Base-by-base conservation (phyloP, 2,329 filamentous ascomycete species). In the Phoma sp. region DNA sequence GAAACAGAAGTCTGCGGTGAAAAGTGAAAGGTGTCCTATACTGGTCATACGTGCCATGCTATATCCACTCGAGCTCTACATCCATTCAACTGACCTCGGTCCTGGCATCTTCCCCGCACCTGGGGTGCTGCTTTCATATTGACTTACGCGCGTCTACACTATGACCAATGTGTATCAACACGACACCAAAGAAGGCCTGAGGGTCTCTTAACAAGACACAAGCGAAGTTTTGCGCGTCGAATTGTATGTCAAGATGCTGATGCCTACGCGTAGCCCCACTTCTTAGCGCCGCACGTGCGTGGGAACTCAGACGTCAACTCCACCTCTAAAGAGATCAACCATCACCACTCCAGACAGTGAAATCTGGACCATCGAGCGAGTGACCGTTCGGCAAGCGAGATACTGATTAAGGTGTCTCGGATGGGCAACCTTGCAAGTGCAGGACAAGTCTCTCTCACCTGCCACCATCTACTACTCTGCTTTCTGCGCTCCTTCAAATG, bases 91-190 rank as follows among this genome's bases (percentile, higher is more conserved):
- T 31, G 36, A 55, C 45, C 52, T 55, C 45, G 45, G 52, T 27
- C 51, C 36, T 21, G 17, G 24, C 15, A 13, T 49, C 41, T 55
- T 55, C 45, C 52, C 52, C 45, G 51, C 51, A 49, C 33, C 22
- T 2, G 10, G 29, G 29, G 15, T 31, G 12, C 12, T 41, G 5
- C n/a, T 25, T 6, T 35, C 25, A 41, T 13, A 15, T n/a, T 13
- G 29, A 33, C 24, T 17, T 12, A 31, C 12, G 12, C 29, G 12
- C 15, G 12, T 31, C 29, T 15, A 13, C 12, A 31, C 29, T 15
- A 6, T 31, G 6, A 15, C 4, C 4, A 13, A 13, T 13, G 29
- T 6, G 27, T 4, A 13, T 31, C 12, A 13, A 31, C 10, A 13
- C 5, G 12, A 31, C 4, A 31, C 15, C 10, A 31, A 6, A 5